Conservation (phyloP, 306 rosid species). For the Quercus cerris region DNA sequence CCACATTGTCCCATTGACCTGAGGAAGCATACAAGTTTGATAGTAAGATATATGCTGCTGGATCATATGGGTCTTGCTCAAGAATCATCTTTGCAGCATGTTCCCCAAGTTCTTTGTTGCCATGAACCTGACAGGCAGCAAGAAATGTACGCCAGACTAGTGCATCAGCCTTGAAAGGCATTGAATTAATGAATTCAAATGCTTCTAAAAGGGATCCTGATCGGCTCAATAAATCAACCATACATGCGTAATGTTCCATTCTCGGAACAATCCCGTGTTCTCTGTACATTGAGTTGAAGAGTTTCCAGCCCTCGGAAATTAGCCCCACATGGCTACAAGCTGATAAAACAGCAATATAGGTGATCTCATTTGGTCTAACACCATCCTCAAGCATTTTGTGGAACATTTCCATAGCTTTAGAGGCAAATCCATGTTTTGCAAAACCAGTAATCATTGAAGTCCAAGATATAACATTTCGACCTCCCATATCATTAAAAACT, state of each 20-base stretch:
- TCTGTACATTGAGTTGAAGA: conserved; percentile 45
- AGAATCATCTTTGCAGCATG: conserved; percentile 61
- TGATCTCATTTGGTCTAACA: conserved; percentile 30
- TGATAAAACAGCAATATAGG: conserved; percentile 63
- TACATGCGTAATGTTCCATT: conserved; percentile 69
- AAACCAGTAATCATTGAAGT: no score
- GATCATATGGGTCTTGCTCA: conserved; percentile 52
- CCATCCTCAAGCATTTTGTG: no score
- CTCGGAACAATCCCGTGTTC: conserved; percentile 47
- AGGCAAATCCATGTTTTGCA: no score
- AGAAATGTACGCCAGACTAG: conserved; percentile 74
- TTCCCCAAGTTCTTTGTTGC: conserved; percentile 55
- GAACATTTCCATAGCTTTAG: no score
- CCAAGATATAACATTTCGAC: no score
- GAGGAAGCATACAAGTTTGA: conserved; percentile 62
- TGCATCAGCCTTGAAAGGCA: conserved; percentile 58
- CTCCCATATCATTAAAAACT: no score
- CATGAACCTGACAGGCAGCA: conserved; percentile 58
- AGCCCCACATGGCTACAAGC: conserved; percentile 71
- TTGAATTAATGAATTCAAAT: conserved; percentile 42
- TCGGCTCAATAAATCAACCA: conserved; percentile 65
- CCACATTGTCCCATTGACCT: conserved; percentile 54
- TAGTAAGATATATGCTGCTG: conserved; percentile 53
- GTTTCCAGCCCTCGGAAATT: conserved; percentile 54
- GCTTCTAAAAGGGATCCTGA: conserved; percentile 62